Conservation (phyloP, 805 yeast species). For the Metschnikowia chrysomelidarum region DNA sequence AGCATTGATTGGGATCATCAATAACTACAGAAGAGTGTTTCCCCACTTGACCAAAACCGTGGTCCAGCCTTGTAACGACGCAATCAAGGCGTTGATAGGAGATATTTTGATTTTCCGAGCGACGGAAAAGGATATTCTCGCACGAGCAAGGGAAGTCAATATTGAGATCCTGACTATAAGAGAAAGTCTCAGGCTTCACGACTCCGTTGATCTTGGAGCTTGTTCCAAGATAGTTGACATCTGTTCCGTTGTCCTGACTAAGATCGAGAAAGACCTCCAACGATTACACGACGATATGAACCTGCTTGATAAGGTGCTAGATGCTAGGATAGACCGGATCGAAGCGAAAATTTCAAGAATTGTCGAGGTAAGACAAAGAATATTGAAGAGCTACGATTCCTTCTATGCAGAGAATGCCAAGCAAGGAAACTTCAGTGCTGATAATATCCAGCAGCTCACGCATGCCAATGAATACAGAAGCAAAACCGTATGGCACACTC, state of each 20-base stretch:
- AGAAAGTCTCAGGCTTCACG: neutral
- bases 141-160: neutral
- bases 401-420: slow-evolving; percentile 1
- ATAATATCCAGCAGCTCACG: slow-evolving; percentile 3
- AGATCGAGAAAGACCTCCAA: neutral
- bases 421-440: neutral
- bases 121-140: neutral
- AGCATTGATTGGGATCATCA: neutral
- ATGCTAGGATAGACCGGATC: neutral
- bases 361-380: slow-evolving; percentile 1
- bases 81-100: neutral
- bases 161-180: neutral
- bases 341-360: neutral
- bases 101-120: neutral
- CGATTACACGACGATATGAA: neutral
- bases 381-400: slow-evolving; percentile 1
- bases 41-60: slow-evolving; percentile 1
- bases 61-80: slow-evolving; percentile 2
- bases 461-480: slow-evolving; percentile 1
- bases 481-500: slow-evolving; percentile 2
- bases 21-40: slow-evolving; percentile 3
- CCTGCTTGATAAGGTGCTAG: neutral
- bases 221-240: neutral
- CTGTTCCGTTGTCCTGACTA: neutral
- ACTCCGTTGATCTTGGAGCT: neutral